A percentile compares a stretch with the other conserved stretches of the same genome.
These are phyloP conservation scores for Phaseolus coccineus DNA, from an alignment of 331 rosid genomes.

Conservation along the genomic window DNA sequence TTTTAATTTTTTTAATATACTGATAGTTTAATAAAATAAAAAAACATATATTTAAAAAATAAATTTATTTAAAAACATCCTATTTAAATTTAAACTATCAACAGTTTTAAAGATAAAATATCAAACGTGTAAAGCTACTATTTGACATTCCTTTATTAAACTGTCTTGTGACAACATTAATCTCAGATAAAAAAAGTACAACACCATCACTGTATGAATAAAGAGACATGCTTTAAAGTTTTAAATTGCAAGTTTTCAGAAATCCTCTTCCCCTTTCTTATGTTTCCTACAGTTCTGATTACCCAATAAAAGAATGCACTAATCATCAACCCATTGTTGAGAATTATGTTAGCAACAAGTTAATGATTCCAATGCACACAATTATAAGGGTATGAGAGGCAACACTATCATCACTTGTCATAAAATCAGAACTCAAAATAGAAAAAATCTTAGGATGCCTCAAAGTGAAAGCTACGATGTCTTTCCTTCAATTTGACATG, in stretches of 20 bases:
- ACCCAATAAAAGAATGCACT: background rate
- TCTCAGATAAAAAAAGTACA: no score
- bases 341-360: slow-evolving; percentile 17
- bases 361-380: background rate
- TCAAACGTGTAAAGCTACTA: no score
- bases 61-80: no score
- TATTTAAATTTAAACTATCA: no score
- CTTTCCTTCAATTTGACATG: background rate
- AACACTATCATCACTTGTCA: background rate
- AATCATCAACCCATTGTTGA: background rate
- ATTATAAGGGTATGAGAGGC: background rate
- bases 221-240: background rate
- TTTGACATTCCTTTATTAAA: no score
- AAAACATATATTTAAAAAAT: no score
- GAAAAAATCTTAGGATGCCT: background rate
- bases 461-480: background rate
- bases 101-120: no score
- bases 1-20: no score
- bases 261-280: background rate
- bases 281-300: background rate
- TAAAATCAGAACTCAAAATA: background rate
- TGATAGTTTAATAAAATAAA: no score
- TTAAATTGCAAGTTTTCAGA: background rate
- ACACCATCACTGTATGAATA: background rate
- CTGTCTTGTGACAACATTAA: no score